These are phyloP conservation scores for Effrenium voratum DNA, from an alignment of 73 alveolate species.

Conservation along the genomic window DNA sequence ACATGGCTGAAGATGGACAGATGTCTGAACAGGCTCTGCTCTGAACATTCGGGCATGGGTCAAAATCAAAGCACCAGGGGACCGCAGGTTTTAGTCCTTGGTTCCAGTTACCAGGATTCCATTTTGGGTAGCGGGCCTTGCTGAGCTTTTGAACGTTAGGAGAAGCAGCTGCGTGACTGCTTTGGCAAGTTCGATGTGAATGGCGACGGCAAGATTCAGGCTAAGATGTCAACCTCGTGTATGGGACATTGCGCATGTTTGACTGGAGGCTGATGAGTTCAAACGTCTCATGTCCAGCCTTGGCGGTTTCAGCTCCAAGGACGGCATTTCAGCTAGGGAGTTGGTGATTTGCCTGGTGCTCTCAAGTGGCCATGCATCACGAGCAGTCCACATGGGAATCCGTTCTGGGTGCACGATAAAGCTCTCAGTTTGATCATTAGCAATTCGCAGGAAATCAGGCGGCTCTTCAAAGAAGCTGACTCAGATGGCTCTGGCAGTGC, in stretches of 20 bases:
- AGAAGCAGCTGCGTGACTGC: conserved; percentile 79
- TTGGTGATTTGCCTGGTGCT: too few relatives aligned
- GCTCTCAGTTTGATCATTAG: too few relatives aligned
- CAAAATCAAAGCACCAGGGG: too few relatives aligned
- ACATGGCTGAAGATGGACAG: too few relatives aligned
- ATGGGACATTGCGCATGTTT: not conserved
- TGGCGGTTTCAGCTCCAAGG: conserved; percentile 88
- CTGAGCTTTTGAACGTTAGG: not conserved
- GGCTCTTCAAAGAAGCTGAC: conserved; percentile 90
- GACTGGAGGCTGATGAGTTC: conserved; percentile 61
- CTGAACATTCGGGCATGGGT: too few relatives aligned
- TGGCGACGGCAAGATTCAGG: conserved; percentile 91
- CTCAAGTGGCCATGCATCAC: too few relatives aligned
- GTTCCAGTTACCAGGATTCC: too few relatives aligned
- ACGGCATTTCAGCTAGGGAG: too few relatives aligned
- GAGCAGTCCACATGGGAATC: too few relatives aligned
- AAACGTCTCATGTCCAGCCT: conserved; percentile 73
- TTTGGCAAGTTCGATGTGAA: conserved; percentile 73
- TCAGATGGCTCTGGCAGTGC: conserved; percentile 63
- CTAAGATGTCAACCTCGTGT: not conserved
- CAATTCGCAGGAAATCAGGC: conserved; percentile 60
- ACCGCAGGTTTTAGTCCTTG: too few relatives aligned
- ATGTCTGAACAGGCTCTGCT: too few relatives aligned
- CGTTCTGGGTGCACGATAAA: too few relatives aligned
- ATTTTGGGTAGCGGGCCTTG: not conserved